Evolutionary conservation across 192 early-diverging fungal species (phyloP), one percentile per base, ranked within the genome.

Genomic region (Umbelopsis sp.): DNA sequence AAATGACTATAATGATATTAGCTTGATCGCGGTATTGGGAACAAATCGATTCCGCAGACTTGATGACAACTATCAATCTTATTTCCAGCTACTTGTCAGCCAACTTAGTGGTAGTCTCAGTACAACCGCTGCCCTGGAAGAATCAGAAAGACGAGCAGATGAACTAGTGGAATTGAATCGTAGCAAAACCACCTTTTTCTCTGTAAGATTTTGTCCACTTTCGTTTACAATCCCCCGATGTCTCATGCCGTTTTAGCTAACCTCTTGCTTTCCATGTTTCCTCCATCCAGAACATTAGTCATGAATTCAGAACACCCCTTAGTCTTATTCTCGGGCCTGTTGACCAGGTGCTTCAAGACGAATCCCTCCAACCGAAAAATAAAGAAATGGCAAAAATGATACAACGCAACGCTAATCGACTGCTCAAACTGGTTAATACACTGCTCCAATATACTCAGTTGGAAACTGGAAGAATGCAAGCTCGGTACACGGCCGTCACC

Each of bases 341-440:
- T 66, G 65, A 66, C 9, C 34, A 66, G 10, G 41, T 36, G 17
- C 25, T 66, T 11, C 34, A 44, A n/a, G 65, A 66, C 36, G 29
- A 14, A 66, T 20, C 25, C 16, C 65, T 83, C 81, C 76, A 77
- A 75, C 76, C 67, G 71, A 76, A 78, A 78, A 77, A 81, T 76
- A 82, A 68, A 79, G 73, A 77, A 82, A 79, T 79, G 71, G 74
- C 74, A 76, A 82, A 78, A 22, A 78, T 88, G 68, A 76, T 85
- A 11, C 79, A 79, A 22, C 70, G 84, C 25, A 90, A 90, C 36
- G 77, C 85, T 0, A 38, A 75, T 21, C 77, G 88, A 16, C 74
- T 90, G 11, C 73, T 88, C 11, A 85, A 82, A 69, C 74, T 90
- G 2, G 84, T 90, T 25, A 90, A 88, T 70, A 76, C 76, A 0